These are phyloP conservation scores for Pseudopyrenochaeta lycopersici DNA, from an alignment of 2,329 filamentous ascomycete species.

Conservation along the genomic window DNA sequence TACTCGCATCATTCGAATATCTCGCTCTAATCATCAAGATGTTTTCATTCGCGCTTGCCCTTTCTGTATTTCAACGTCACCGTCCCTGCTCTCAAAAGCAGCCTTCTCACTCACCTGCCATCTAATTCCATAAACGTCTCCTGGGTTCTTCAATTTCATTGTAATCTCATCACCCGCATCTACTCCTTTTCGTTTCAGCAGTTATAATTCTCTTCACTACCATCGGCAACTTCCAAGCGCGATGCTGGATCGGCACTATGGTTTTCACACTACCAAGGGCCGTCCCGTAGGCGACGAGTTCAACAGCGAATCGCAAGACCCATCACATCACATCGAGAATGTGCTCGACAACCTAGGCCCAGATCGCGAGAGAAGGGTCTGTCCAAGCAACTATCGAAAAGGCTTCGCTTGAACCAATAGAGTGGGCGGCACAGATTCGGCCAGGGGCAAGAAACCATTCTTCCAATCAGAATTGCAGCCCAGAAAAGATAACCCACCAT, in stretches of 20 bases:
- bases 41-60: too few species aligned
- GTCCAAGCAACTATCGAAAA: slow-evolving; percentile 11
- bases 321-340: slow-evolving; percentile 4
- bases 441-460: slow-evolving; percentile 25
- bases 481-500: slow-evolving; percentile 4
- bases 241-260: not conserved
- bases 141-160: too few species aligned
- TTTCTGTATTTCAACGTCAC: too few species aligned
- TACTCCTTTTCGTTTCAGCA: too few species aligned
- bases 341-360: slow-evolving; percentile 1
- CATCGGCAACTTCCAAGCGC: not conserved
- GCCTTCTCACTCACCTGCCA: too few species aligned
- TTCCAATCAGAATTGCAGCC: slow-evolving; percentile 20
- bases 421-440: slow-evolving; percentile 9
- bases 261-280: not conserved
- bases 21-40: too few species aligned
- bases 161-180: too few species aligned
- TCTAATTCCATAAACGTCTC: too few species aligned
- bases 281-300: not conserved
- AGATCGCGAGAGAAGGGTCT: slow-evolving; percentile 4
- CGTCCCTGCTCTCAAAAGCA: too few species aligned
- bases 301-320: slow-evolving; percentile 5
- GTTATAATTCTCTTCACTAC: too few species aligned
- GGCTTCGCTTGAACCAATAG: slow-evolving; percentile 15
- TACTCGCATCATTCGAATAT: too few species aligned